phyloP scores from a whole-genome alignment of 1,284 basidiomycete genomes.

The Cutaneotrichosporon dermatis region DNA sequence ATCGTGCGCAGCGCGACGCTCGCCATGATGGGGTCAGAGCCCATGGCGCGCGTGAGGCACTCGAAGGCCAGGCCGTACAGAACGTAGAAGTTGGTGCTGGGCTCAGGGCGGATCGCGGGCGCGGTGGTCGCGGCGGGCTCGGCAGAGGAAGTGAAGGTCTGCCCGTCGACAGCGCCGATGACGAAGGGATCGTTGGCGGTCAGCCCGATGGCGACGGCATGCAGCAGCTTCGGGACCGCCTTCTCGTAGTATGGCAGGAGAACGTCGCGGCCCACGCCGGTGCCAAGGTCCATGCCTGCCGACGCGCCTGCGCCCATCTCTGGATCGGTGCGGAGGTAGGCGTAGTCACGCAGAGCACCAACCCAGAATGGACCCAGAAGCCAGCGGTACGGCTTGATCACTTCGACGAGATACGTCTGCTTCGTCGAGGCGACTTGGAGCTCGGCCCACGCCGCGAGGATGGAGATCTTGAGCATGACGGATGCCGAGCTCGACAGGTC shows the following conservation, averaged over 20 bases:
- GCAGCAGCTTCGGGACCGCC: slow-evolving; percentile 77
- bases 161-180: slow-evolving; percentile 75
- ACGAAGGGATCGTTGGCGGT: slow-evolving; percentile 64
- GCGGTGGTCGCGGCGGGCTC: slow-evolving; percentile 21
- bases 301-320: slow-evolving; percentile 68
- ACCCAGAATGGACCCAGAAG: slow-evolving; percentile 82
- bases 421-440: slow-evolving; percentile 72
- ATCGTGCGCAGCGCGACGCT: slow-evolving; percentile 71
- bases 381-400: slow-evolving; percentile 75
- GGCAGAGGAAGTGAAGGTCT: slow-evolving; percentile 45
- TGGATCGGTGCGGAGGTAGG: slow-evolving; percentile 80
- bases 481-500: slow-evolving; percentile 89
- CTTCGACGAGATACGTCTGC: slow-evolving; percentile 72
- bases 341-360: slow-evolving; percentile 82
- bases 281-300: slow-evolving; percentile 70
- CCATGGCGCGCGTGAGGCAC: slow-evolving; percentile 66
- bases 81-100: slow-evolving; percentile 77
- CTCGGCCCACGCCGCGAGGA: slow-evolving; percentile 93
- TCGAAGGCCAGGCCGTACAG: slow-evolving; percentile 92
- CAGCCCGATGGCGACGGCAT: slow-evolving; percentile 81
- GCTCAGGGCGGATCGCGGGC: slow-evolving; percentile 57
- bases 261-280: slow-evolving; percentile 83
- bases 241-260: slow-evolving; percentile 86
- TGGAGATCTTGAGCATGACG: slow-evolving; percentile 90
- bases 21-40: slow-evolving; percentile 52